Percentiles rank a stretch among this genome's conserved stretches.
Evolutionary conservation across 202 grass and related monocot species (phyloP).

Genomic region (Tripidium arundinaceum): DNA sequence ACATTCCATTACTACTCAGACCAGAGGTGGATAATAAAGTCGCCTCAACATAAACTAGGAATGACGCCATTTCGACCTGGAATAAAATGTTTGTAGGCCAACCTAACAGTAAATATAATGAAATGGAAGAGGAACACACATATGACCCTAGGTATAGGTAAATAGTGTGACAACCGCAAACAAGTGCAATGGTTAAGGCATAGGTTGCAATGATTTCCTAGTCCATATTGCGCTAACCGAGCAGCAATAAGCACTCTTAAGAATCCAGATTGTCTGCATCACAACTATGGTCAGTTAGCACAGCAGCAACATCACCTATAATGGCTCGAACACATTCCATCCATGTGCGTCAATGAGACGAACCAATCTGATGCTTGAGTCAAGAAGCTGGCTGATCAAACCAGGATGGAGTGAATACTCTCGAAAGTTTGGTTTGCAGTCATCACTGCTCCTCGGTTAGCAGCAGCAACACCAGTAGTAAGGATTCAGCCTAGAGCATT

Average conservation of each 20-base stretch:
- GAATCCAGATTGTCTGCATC: neutral
- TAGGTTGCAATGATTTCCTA: neutral
- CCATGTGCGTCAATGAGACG: neutral
- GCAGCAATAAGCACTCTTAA: neutral
- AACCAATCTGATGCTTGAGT: neutral
- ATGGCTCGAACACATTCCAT: neutral
- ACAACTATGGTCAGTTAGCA: neutral
- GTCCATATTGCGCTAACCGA: neutral
- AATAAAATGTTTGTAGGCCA: neutral
- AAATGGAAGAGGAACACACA: neutral
- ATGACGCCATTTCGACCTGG: neutral
- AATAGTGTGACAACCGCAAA: neutral
- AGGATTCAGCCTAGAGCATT: neutral
- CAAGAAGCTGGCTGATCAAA: neutral
- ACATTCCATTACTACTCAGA: neutral
- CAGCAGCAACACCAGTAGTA: neutral
- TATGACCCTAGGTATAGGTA: neutral
- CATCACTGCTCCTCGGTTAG: neutral
- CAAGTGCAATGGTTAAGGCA: neutral
- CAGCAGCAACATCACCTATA: neutral
- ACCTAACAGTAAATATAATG: neutral
- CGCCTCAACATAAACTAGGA: neutral
- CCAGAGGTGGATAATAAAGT: neutral
- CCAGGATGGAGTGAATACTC: neutral
- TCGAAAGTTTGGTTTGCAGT: neutral